Conservation (phyloP, 2,329 filamentous ascomycete genomes). For the Pleomassaria siparia region DNA sequence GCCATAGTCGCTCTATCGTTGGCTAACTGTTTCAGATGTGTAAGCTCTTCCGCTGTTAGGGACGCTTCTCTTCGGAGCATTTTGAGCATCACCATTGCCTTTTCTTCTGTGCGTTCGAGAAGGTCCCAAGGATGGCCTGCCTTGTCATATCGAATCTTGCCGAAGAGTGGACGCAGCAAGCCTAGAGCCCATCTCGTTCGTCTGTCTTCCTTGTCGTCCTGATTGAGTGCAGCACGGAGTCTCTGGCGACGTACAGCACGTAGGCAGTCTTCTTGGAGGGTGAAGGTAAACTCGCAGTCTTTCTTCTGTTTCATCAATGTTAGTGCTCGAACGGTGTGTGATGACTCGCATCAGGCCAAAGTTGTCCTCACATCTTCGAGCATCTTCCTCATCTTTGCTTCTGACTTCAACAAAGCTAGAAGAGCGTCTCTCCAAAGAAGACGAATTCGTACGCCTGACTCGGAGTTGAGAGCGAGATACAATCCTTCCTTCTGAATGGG, state of each 20-base stretch:
- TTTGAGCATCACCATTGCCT: conserved; percentile 19
- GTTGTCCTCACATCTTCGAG: conserved; percentile 19
- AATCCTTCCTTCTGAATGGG: conserved; percentile 4
- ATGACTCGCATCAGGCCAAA: too few relatives aligned
- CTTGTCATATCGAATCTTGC: conserved; percentile 11
- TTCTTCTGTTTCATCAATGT: conserved; percentile 11
- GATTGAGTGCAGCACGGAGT: conserved; percentile 18
- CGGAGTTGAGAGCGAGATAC: conserved; percentile 14
- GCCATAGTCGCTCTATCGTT: conserved; percentile 23
- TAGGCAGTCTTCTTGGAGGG: conserved; percentile 30
- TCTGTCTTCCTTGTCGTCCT: conserved; percentile 11
- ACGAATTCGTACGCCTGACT: conserved; percentile 9
- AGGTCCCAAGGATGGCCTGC: conserved; percentile 3
- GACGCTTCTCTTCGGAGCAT: conserved; percentile 28
- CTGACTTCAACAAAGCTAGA: conserved; percentile 24
- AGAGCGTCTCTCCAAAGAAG: conserved; percentile 29
- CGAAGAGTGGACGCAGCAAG: conserved; percentile 24
- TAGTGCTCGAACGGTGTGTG: too few relatives aligned
- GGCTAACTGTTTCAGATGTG: conserved; percentile 19
- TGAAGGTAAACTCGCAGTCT: conserved; percentile 21
- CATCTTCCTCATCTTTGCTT: conserved; percentile 19
- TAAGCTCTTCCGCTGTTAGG: conserved; percentile 15
- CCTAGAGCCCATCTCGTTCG: conserved; percentile 26
- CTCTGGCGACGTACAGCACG: conserved; percentile 28
- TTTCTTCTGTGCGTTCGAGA: conserved; percentile 20